Evolutionary conservation across 106 monocot species (phyloP), one percentile per base, ranked within the genome.

Genomic region (Dioscorea zingiberensis): DNA sequence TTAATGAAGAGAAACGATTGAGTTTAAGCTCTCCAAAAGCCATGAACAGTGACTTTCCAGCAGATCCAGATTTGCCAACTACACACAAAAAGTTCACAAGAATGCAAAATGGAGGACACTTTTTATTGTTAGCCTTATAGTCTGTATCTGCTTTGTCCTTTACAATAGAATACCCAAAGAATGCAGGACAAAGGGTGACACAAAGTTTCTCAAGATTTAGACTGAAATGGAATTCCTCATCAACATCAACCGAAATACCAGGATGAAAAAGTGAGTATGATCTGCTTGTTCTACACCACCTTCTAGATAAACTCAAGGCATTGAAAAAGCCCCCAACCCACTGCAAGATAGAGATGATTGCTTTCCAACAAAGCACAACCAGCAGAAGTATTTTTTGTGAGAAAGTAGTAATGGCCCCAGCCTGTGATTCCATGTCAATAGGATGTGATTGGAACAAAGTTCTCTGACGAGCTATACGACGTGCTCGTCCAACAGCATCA

Each of bases 401-500:
- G 13, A 28, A 78, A 45, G 53, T 30, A 29, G 44, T 70, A 7
- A 71, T 16, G 56, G 71, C 13, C 64, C 60, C 46, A 60, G 21
- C 38, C 14, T 44, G 32, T 76, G 67, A 67, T 73, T 49, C 28
- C 25, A 55, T 48, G 66, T 68, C 57, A 71, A n/a, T 62, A 14
- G 25, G 55, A 21, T 69, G 23, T 48, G 59, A 55, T 9, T 47
- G 30, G 46, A 48, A 27, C 7, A 59, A 68, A 29, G 29, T 49
- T 53, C 67, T 78, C 12, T 69, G 27, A 16, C 85, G 88, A 48
- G 89, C 93, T 63, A 86, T 76, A 44, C 54, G 65, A 1, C 89
- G 93, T 66, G 85, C 93, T 62, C 83, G 57, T 68, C 74, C 88
- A 29, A 86, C 80, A 59, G 78, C 69, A 30, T 88, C 75, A 26